Evolutionary conservation across 345 rosid genomes (phyloP).

Genomic region (Gynandropsis gynandra): DNA sequence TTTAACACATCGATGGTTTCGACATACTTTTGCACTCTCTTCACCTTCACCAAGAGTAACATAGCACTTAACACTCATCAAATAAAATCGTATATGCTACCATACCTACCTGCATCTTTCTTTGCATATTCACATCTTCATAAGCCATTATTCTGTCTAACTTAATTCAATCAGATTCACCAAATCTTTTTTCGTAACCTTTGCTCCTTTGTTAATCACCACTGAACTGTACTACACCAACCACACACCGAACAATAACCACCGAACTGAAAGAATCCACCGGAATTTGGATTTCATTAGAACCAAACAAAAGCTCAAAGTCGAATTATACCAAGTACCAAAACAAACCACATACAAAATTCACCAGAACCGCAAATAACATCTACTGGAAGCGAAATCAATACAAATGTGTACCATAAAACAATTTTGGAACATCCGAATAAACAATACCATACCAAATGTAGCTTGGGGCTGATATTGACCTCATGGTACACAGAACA

Average conservation of each 20-base stretch:
- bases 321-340: too few species aligned
- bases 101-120: slow-evolving; percentile 81
- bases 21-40: slow-evolving; percentile 86
- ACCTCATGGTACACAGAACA: slow-evolving; percentile 75
- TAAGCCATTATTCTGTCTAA: slow-evolving; percentile 77
- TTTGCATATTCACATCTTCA: slow-evolving; percentile 88
- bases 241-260: background rate
- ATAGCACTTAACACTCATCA: too few species aligned
- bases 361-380: background rate
- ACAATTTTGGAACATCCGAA: background rate
- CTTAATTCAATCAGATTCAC: slow-evolving; percentile 60
- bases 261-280: background rate
- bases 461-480: slow-evolving; percentile 72
- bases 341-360: too few species aligned
- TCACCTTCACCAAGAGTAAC: slow-evolving; percentile 44
- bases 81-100: too few species aligned
- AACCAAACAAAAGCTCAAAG: too few species aligned
- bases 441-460: slow-evolving; percentile 48
- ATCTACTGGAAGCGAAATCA: background rate
- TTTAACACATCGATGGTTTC: slow-evolving; percentile 81
- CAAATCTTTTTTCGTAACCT: slow-evolving; percentile 64
- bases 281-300: too few species aligned
- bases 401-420: background rate
- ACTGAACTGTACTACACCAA: slow-evolving; percentile 57
- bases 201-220: slow-evolving; percentile 64